Evolutionary conservation across 1,284 basidiomycete species (phyloP).

Genomic region (Porphyrellus sp.): DNA sequence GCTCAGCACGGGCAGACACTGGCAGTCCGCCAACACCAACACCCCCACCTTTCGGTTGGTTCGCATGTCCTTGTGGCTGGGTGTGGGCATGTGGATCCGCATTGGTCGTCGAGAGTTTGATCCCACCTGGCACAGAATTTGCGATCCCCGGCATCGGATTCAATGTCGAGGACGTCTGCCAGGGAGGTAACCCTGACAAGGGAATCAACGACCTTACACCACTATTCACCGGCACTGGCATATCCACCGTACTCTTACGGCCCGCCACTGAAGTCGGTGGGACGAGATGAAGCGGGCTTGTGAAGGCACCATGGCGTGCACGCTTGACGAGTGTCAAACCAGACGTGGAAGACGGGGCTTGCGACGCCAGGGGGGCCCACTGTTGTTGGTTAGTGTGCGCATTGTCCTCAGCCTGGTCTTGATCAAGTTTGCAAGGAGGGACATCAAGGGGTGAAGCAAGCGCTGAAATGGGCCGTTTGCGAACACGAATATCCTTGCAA

Average conservation of each 20-base stretch:
- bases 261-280: slow-evolving; percentile 18
- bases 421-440: slow-evolving; percentile 30
- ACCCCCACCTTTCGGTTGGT: slow-evolving; percentile 13
- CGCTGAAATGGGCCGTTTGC: slow-evolving; percentile 58
- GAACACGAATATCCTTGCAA: slow-evolving; percentile 80
- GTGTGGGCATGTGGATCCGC: slow-evolving; percentile 13
- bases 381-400: slow-evolving; percentile 18
- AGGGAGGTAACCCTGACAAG: slow-evolving; percentile 32
- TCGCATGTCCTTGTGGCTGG: slow-evolving; percentile 16
- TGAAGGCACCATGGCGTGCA: slow-evolving; percentile 32
- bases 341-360: slow-evolving; percentile 5
- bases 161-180: slow-evolving; percentile 30
- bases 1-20: slow-evolving; percentile 29
- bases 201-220: slow-evolving; percentile 20
- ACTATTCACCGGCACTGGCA: slow-evolving; percentile 17
- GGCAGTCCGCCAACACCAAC: slow-evolving; percentile 22
- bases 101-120: slow-evolving; percentile 26
- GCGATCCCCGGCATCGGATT: slow-evolving; percentile 35
- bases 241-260: slow-evolving; percentile 21
- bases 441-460: slow-evolving; percentile 40
- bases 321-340: slow-evolving; percentile 21
- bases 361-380: slow-evolving; percentile 15
- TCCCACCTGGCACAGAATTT: slow-evolving; percentile 33
- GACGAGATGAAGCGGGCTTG: slow-evolving; percentile 19
- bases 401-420: slow-evolving; percentile 29